Evolutionary conservation across 2,329 filamentous ascomycete species (phyloP).

Genomic region (Xylariaceae sp.): DNA sequence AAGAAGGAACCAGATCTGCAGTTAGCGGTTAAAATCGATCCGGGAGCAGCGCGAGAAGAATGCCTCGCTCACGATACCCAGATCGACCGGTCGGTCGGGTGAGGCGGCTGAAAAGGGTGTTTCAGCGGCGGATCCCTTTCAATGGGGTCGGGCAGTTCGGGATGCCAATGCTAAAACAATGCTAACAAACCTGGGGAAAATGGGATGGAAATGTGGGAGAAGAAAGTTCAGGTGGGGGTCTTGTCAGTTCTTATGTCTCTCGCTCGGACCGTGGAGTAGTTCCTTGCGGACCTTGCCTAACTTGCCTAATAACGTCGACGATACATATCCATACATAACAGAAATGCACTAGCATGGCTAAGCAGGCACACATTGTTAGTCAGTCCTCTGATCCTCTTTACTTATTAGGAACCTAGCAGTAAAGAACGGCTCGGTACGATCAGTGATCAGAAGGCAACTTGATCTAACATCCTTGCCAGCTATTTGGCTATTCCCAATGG

Average conservation of each 20-base stretch:
- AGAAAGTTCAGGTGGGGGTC: slow-evolving; percentile 23
- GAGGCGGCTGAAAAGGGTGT: slow-evolving; percentile 25
- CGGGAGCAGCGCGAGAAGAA: slow-evolving; percentile 8
- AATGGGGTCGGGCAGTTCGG: slow-evolving; percentile 7
- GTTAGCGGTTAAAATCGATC: slow-evolving; percentile 20
- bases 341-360: neutral
- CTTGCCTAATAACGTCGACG: neutral
- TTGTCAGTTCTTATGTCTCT: slow-evolving; percentile 6
- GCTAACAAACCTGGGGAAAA: slow-evolving; percentile 16
- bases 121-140: slow-evolving; percentile 8
- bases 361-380: neutral
- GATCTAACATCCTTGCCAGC: neutral
- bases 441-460: neutral
- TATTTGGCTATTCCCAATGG: neutral
- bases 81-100: slow-evolving; percentile 15
- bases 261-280: neutral
- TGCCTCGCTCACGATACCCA: neutral
- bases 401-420: neutral
- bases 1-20: slow-evolving; percentile 3
- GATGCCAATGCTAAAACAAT: slow-evolving; percentile 19
- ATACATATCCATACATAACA: neutral
- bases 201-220: slow-evolving; percentile 26
- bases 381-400: neutral
- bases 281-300: too few relatives aligned
- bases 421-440: neutral